These are phyloP conservation scores for Rhododendron ovatum DNA, from an alignment of 148 eudicot genomes.

Conservation along the genomic window DNA sequence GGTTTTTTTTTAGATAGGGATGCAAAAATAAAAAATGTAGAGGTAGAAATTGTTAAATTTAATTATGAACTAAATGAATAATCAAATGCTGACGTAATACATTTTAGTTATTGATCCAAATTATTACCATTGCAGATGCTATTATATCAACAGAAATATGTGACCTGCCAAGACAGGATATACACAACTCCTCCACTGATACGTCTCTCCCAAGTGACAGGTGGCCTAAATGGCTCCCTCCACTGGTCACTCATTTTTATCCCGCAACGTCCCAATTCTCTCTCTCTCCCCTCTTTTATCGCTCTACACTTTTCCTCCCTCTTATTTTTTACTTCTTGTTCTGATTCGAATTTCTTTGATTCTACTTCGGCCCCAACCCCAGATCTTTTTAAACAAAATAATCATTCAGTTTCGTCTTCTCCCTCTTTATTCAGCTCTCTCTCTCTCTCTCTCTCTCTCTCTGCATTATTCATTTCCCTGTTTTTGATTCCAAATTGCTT, in stretches of 20 bases:
- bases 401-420: slow-evolving; percentile 13
- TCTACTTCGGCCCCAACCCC: neutral
- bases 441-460: neutral
- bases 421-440: neutral
- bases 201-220: neutral
- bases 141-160: no score
- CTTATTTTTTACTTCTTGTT: slow-evolving; percentile 12
- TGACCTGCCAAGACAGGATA: no score
- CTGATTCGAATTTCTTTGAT: slow-evolving; percentile 14
- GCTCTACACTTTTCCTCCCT: neutral
- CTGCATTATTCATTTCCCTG: neutral
- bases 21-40: no score
- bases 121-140: no score
- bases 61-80: no score
- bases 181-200: neutral
- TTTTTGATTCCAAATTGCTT: slow-evolving; percentile 6
- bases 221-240: neutral
- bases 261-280: neutral
- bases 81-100: rapidly evolving
- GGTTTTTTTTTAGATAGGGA: no score
- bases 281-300: neutral
- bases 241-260: neutral
- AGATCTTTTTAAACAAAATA: slow-evolving; percentile 1
- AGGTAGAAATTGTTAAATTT: no score
- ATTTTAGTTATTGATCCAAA: no score